These are phyloP conservation scores for Ceratobasidium sp. DNA, from an alignment of 1,284 basidiomycete genomes.

Conservation along the genomic window DNA sequence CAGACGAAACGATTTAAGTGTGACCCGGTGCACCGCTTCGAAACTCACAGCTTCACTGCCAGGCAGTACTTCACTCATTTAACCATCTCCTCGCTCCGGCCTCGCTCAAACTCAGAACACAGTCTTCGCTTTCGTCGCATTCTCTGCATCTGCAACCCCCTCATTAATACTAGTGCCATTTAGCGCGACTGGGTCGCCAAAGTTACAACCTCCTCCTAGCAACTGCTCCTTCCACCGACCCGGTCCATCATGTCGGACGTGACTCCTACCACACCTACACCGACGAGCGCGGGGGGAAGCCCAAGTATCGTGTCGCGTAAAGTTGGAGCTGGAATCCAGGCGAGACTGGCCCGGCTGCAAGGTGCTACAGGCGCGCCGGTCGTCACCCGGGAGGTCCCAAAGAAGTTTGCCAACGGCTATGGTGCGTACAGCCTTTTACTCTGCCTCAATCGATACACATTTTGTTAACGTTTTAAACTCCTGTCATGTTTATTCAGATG, in stretches of 20 bases:
- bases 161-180: constrained; percentile 11
- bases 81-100: constrained; percentile 15
- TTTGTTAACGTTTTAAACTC: constrained; percentile 7
- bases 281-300: constrained; percentile 4
- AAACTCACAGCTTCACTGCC: constrained; percentile 1
- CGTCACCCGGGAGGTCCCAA: constrained; percentile 24
- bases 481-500: constrained; percentile 4
- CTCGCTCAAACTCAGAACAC: constrained; percentile 16
- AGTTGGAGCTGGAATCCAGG: constrained; percentile 37
- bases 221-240: constrained; percentile 15
- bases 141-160: constrained; percentile 6
- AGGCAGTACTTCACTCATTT: constrained; percentile 38
- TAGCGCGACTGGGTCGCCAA: constrained; percentile 37
- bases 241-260: constrained; percentile 11
- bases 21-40: not conserved
- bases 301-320: constrained; percentile 37
- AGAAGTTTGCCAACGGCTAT: constrained; percentile 36
- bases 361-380: constrained; percentile 29
- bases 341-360: constrained; percentile 28
- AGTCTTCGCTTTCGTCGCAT: not conserved
- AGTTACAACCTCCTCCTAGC: not conserved
- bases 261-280: not conserved
- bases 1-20: not conserved
- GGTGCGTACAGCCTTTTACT: not conserved
- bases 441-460: not conserved